phyloP scores from a whole-genome alignment of 2,329 filamentous ascomycete species.

The Escovopsis sp. region DNA sequence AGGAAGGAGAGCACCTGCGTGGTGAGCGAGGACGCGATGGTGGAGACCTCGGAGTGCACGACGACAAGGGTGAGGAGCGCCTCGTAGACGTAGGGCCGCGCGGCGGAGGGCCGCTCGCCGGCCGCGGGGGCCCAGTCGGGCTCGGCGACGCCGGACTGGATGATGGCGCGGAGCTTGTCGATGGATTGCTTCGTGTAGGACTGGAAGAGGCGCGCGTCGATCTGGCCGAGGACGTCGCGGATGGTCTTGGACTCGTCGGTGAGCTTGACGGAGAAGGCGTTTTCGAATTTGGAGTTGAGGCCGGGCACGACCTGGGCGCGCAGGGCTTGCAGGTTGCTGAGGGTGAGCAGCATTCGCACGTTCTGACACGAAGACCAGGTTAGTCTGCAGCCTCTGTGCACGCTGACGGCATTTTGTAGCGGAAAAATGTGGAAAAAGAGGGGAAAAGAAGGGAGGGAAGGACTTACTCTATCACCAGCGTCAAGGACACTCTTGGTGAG shows the following conservation, averaged over 20 bases:
- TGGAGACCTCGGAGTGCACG: constrained; percentile 79
- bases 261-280: constrained; percentile 82
- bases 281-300: constrained; percentile 86
- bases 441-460: neutral
- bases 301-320: constrained; percentile 70
- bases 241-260: constrained; percentile 90
- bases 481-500: constrained; percentile 34
- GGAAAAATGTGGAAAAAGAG: neutral
- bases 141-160: constrained; percentile 56
- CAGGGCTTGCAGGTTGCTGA: constrained; percentile 80
- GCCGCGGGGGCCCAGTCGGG: constrained; percentile 53
- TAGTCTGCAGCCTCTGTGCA: too few species aligned
- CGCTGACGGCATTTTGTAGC: too few species aligned
- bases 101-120: constrained; percentile 49
- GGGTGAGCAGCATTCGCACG: constrained; percentile 80
- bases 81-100: constrained; percentile 79
- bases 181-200: constrained; percentile 75
- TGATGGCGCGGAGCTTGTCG: constrained; percentile 49
- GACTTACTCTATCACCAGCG: constrained; percentile 39
- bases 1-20: constrained; percentile 72
- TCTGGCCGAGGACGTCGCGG: constrained; percentile 76
- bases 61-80: constrained; percentile 73
- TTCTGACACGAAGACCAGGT: constrained; percentile 39
- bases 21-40: constrained; percentile 61
- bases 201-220: constrained; percentile 80